phyloP scores from a whole-genome alignment of 2,329 filamentous ascomycete genomes.

The Blastomyces parvus region DNA sequence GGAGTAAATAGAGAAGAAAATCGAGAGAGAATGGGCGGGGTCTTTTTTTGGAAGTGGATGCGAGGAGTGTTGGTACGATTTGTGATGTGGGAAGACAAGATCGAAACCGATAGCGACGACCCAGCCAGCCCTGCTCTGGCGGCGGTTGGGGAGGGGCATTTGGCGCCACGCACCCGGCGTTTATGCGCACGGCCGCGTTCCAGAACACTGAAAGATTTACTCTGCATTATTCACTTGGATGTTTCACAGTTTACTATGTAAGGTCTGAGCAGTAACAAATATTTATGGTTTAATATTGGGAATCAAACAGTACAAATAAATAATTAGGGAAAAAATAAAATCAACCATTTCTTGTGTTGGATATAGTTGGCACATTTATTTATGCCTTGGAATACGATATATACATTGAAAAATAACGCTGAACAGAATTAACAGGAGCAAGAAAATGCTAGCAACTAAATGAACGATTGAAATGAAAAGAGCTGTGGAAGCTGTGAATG shows the following conservation, averaged over 20 bases:
- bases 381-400: background rate
- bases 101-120: background rate
- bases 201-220: background rate
- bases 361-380: slow-evolving; percentile 2
- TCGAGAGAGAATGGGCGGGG: background rate
- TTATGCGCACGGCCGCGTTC: background rate
- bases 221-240: background rate
- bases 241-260: background rate
- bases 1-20: background rate
- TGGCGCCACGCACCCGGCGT: slow-evolving; percentile 1
- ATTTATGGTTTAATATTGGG: background rate
- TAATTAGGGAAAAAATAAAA: background rate
- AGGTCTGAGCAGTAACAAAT: background rate
- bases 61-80: background rate
- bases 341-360: background rate
- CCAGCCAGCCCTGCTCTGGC: background rate
- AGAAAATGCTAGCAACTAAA: slow-evolving; percentile 4
- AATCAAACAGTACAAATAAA: background rate
- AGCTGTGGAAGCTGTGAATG: slow-evolving; percentile 16
- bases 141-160: background rate
- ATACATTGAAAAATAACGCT: background rate
- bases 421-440: slow-evolving; percentile 2
- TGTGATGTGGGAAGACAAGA: background rate
- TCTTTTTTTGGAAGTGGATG: background rate
- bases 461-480: slow-evolving; percentile 8